These are phyloP conservation scores for Mycena metata DNA, from an alignment of 768 basidiomycete genomes.

Conservation along the genomic window DNA sequence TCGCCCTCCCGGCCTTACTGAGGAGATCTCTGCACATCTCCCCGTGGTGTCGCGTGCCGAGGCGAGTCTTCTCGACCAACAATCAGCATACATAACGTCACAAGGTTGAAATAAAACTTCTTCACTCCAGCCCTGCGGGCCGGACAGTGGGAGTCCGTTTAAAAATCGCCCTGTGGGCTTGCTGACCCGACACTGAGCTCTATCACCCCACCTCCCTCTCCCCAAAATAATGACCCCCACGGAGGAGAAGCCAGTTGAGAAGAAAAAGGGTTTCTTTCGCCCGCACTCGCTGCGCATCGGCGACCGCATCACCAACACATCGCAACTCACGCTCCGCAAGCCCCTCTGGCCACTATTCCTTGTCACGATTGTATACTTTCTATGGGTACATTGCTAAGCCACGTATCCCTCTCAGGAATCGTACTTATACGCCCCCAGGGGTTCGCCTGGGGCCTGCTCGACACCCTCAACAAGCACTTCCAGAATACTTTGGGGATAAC, in stretches of 20 bases:
- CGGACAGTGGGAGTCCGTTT: constrained; percentile 3
- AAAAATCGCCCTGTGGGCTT: constrained; percentile 1
- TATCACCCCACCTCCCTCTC: neutral
- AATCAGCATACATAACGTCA: constrained; percentile 1
- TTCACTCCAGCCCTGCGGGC: constrained; percentile 2
- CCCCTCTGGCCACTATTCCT: constrained; percentile 51
- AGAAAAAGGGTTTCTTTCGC: constrained; percentile 22
- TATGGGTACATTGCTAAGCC: constrained; percentile 44
- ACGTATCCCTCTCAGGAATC: neutral
- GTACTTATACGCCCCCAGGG: constrained; percentile 42
- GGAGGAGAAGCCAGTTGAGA: constrained; percentile 12
- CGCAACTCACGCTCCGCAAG: constrained; percentile 47
- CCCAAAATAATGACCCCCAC: constrained; percentile 31
- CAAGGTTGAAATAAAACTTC: too few relatives aligned
- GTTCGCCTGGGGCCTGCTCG: constrained; percentile 51
- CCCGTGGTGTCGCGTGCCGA: too few relatives aligned
- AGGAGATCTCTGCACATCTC: too few relatives aligned
- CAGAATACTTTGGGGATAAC: constrained; percentile 50
- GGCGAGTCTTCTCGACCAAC: too few relatives aligned
- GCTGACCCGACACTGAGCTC: constrained; percentile 3
- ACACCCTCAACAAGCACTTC: constrained; percentile 53
- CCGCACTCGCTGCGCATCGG: constrained; percentile 50
- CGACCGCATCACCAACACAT: constrained; percentile 49
- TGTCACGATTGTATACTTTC: constrained; percentile 53
- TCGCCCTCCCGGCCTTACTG: too few relatives aligned